These are phyloP conservation scores for Vitis amurensis DNA, from an alignment of 164 flowering plant species.

Conservation along the genomic window DNA sequence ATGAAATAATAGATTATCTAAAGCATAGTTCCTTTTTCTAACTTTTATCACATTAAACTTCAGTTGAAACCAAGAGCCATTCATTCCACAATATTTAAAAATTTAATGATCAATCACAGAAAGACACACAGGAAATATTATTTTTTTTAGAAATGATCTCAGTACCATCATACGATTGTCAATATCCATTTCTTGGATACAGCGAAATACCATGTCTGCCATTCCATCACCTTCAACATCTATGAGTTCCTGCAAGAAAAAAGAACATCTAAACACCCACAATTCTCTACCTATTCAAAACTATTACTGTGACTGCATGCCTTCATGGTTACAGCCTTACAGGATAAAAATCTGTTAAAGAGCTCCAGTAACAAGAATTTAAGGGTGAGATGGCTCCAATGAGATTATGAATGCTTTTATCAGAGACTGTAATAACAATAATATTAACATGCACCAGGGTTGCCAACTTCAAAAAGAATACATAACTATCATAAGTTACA, in stretches of 20 bases:
- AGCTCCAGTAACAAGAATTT: not conserved
- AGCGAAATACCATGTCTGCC: slow-evolving; percentile 99
- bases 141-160: not conserved
- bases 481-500: not conserved
- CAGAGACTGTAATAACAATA: not conserved
- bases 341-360: not conserved
- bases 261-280: not conserved
- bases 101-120: not conserved
- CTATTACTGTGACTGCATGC: not conserved
- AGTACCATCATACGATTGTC: slow-evolving; percentile 96
- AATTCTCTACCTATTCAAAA: not conserved
- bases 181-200: slow-evolving; percentile 99
- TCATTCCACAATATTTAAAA: not conserved
- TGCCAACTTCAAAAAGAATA: not conserved
- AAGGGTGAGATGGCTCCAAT: not conserved
- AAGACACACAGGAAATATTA: not conserved
- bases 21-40: no score
- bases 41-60: no score
- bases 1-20: no score
- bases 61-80: no score
- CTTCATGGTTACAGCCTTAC: not conserved
- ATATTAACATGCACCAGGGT: not conserved
- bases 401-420: not conserved
- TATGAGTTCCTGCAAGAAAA: slow-evolving; percentile 75
- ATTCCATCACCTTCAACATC: slow-evolving; percentile 99